phyloP scores from a whole-genome alignment of 495 filamentous ascomycete species.

The Bombardia bombarda region DNA sequence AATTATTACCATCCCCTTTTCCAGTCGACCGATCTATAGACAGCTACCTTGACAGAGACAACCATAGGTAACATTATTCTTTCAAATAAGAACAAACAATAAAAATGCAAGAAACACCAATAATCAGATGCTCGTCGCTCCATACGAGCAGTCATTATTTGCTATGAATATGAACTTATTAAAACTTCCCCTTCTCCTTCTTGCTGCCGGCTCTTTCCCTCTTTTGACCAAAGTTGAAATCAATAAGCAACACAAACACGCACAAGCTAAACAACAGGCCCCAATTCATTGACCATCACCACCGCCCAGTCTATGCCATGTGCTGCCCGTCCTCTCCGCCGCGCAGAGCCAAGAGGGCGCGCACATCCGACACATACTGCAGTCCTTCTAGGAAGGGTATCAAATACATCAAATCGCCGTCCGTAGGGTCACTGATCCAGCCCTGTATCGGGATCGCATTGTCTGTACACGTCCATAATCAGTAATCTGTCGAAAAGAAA shows the following conservation, averaged over 20 bases:
- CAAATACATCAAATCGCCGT: slow-evolving; percentile 83
- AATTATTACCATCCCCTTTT: too few relatives aligned
- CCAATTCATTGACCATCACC: too few relatives aligned
- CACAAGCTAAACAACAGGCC: too few relatives aligned
- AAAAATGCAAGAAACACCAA: background rate
- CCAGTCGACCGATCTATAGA: too few relatives aligned
- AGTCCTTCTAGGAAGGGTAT: slow-evolving; percentile 90
- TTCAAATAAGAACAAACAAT: background rate
- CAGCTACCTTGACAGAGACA: too few relatives aligned
- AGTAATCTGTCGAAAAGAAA: slow-evolving; percentile 10
- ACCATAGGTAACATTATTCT: too few relatives aligned
- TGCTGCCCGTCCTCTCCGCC: slow-evolving; percentile 67
- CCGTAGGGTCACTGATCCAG: slow-evolving; percentile 86
- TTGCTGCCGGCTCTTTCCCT: background rate
- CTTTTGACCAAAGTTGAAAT: background rate
- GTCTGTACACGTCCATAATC: slow-evolving; percentile 43
- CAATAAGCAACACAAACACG: background rate
- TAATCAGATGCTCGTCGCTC: slow-evolving; percentile 1
- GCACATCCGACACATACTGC: slow-evolving; percentile 92
- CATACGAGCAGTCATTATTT: too few relatives aligned
- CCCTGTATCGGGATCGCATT: slow-evolving; percentile 92
- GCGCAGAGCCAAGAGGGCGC: slow-evolving; percentile 77
- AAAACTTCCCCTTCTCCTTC: background rate
- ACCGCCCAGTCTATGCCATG: slow-evolving; percentile 25
- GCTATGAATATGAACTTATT: too few relatives aligned